Evolutionary conservation across 2,329 filamentous ascomycete species (phyloP), one percentile per base, ranked within the genome.

Genomic region (Ascomycota sp.): DNA sequence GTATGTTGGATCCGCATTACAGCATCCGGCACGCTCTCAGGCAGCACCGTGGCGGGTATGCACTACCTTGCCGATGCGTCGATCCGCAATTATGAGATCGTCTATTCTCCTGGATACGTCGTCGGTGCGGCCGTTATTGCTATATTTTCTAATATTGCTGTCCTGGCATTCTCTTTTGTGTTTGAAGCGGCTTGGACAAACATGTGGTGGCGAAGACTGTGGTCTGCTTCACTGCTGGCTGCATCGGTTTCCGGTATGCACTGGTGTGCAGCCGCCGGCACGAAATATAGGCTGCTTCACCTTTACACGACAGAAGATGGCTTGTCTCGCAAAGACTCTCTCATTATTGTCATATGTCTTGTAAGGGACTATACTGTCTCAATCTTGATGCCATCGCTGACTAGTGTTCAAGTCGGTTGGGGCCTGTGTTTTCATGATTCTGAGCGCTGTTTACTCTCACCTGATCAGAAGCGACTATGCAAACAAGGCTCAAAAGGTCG

Each of bases 61-160:
- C 78, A 89, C 50, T 91, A 86, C 46, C 59, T 86, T 12, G 79
- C 78, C n/a, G 81, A 89, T 47, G 66, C 76, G 16, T 80, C 79
- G 30, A 81, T 86, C 38, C 62, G 63, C 27, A 86, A 89, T 49
- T 91, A 86, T 47, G 52, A 47, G 7, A 72, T 76, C 45, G 53
- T 58, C 10, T 82, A 83, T 42, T 49, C 54, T 6, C 46, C 57
- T 11, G 55, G 54, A 13, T 68, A 72, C 45, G 62, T 91, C 9
- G 55, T 74, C 5, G 77, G 74, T 2, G 68, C 81, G 6, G 68
- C 69, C 16, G 45, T 76, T 31, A 81, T 89, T 40, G 75, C 81
- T 4, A 62, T 80, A 2, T 62, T 67, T 6, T 75, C 77, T 4
- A 82, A 74, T 40, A 70, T 70, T 9, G 53, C 69, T 3, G 75